These are phyloP conservation scores for Tolypocladium tundrense DNA, from an alignment of 2,329 filamentous ascomycete genomes.

Conservation along the genomic window DNA sequence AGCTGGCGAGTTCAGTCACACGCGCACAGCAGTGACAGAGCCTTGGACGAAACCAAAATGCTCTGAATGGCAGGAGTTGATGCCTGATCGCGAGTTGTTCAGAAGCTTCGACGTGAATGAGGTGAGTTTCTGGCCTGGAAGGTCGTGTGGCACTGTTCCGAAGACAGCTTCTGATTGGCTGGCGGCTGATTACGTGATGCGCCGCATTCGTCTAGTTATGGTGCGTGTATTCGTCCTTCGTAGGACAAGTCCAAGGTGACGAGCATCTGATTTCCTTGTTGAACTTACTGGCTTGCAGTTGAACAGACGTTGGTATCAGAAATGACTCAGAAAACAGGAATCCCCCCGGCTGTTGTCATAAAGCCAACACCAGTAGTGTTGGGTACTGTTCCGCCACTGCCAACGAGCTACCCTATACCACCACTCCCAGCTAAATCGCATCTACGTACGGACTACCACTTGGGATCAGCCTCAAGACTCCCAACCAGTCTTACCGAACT, in stretches of 20 bases:
- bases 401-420: not conserved
- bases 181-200: slow-evolving; percentile 6
- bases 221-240: not conserved
- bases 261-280: not conserved
- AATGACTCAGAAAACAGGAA: too few relatives aligned
- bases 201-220: not conserved
- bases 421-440: not conserved
- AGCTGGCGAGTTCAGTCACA: not conserved
- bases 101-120: not conserved
- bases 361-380: too few relatives aligned
- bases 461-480: not conserved
- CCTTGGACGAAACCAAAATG: not conserved
- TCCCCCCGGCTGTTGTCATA: too few relatives aligned
- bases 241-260: not conserved
- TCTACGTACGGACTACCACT: not conserved
- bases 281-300: not conserved
- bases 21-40: not conserved
- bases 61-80: not conserved
- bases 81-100: not conserved
- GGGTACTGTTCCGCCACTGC: too few relatives aligned
- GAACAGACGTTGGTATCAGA: too few relatives aligned
- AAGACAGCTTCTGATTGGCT: slow-evolving; percentile 4
- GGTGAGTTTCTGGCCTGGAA: not conserved
- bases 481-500: not conserved
- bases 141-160: not conserved